Evolutionary conservation across 305 asterid species (phyloP).

Genomic region (Fraxinus xanthoxyloides): DNA sequence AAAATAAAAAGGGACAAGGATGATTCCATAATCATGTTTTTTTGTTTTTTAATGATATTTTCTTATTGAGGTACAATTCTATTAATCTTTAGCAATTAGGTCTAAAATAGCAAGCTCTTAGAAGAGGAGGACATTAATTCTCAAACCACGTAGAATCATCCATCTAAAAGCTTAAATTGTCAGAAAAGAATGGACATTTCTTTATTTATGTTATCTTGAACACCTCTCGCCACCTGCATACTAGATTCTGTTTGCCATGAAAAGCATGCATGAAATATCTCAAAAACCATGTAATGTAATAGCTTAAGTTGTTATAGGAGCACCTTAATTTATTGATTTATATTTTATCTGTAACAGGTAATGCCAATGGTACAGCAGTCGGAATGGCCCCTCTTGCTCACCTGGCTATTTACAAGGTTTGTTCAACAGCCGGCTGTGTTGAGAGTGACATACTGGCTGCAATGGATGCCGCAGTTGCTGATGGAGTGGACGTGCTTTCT

Average conservation of each 20-base stretch:
- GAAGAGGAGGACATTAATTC: background rate
- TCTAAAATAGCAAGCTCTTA: background rate
- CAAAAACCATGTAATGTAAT: background rate
- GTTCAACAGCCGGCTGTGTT: slow-evolving; percentile 22
- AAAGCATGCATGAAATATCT: background rate
- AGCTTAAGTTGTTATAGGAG: background rate
- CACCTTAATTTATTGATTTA: background rate
- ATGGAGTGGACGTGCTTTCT: slow-evolving; percentile 57
- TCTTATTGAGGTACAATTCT: background rate
- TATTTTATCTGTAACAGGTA: background rate
- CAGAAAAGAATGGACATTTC: background rate
- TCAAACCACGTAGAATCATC: background rate
- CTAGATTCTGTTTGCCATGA: background rate
- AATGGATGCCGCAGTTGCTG: slow-evolving; percentile 50
- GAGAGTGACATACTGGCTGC: slow-evolving; percentile 49
- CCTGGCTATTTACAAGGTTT: slow-evolving; percentile 51
- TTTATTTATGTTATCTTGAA: background rate
- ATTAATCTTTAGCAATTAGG: background rate
- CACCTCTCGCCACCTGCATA: background rate
- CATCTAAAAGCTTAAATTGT: background rate
- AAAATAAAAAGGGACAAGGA: background rate
- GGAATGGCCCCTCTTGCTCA: slow-evolving; percentile 62
- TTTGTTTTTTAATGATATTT: background rate
- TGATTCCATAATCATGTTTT: background rate
- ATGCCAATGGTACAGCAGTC: slow-evolving; percentile 46